These are phyloP conservation scores for Puccinellia tenuiflora DNA, from an alignment of 176 grass and related monocot genomes.

Conservation along the genomic window DNA sequence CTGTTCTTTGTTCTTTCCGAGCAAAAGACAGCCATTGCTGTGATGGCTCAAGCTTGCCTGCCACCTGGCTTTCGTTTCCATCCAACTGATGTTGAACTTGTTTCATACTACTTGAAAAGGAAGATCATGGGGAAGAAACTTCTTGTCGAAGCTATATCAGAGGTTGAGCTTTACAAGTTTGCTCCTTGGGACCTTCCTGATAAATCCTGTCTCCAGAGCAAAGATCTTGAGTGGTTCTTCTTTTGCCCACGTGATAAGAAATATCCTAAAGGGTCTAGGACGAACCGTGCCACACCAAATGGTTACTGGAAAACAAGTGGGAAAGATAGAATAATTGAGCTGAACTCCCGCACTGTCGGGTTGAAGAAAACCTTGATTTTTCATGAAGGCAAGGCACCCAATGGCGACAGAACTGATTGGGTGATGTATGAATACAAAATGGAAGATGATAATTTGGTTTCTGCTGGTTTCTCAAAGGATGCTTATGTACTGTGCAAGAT, in stretches of 20 bases:
- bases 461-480: conserved; percentile 76
- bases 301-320: conserved; percentile 98
- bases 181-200: conserved; percentile 91
- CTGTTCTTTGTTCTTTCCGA: conserved; percentile 1
- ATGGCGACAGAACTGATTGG: conserved; percentile 81
- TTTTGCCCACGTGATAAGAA: conserved; percentile 84
- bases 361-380: conserved; percentile 89
- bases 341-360: conserved; percentile 61
- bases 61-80: conserved; percentile 91
- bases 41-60: conserved; percentile 66
- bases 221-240: conserved; percentile 93
- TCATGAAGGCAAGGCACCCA: conserved; percentile 76
- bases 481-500: conserved; percentile 84
- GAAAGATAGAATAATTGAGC: conserved; percentile 60
- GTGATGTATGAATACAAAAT: conserved; percentile 97
- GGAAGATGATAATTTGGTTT: conserved; percentile 36
- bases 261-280: conserved; percentile 69
- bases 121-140: conserved; percentile 79
- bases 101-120: conserved; percentile 84
- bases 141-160: conserved; percentile 60
- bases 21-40: not conserved
- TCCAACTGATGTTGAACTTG: conserved; percentile 87
- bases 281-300: conserved; percentile 75
- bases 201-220: conserved; percentile 58
- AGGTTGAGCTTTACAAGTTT: conserved; percentile 83